Evolutionary conservation across 352 stramenopile genomes (phyloP).

Genomic region (Elongisporangium anandrum): DNA sequence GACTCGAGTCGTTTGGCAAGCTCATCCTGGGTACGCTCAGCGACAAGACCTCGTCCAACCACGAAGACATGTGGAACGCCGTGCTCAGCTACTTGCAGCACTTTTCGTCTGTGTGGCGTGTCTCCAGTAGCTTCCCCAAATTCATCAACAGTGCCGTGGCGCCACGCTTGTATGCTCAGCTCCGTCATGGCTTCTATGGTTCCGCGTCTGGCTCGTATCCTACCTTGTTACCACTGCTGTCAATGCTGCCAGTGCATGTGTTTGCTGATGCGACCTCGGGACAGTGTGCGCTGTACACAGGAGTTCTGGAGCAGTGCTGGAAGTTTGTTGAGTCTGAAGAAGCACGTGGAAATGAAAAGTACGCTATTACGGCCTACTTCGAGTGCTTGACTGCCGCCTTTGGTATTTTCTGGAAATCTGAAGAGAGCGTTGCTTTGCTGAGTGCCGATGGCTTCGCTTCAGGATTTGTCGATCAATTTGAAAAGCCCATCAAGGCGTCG

Average conservation of each 20-base stretch:
- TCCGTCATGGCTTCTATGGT: slow-evolving; percentile 75
- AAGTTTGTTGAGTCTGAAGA: slow-evolving; percentile 66
- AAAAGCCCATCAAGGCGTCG: slow-evolving; percentile 47
- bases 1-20: slow-evolving; percentile 64
- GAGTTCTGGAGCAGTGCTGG: slow-evolving; percentile 60
- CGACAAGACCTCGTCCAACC: slow-evolving; percentile 66
- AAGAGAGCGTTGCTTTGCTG: slow-evolving; percentile 26
- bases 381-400: slow-evolving; percentile 72
- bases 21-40: slow-evolving; percentile 60
- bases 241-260: slow-evolving; percentile 59
- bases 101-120: slow-evolving; percentile 40
- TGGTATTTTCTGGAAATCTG: slow-evolving; percentile 53
- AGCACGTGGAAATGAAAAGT: slow-evolving; percentile 42
- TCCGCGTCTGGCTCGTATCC: slow-evolving; percentile 65
- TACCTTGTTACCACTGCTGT: slow-evolving; percentile 66
- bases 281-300: slow-evolving; percentile 46
- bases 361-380: slow-evolving; percentile 56
- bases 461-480: slow-evolving; percentile 63
- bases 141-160: slow-evolving; percentile 59
- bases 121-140: slow-evolving; percentile 40
- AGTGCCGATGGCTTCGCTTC: slow-evolving; percentile 9
- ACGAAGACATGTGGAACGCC: slow-evolving; percentile 69
- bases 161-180: slow-evolving; percentile 63
- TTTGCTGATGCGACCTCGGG: slow-evolving; percentile 36
- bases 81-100: slow-evolving; percentile 68